These are phyloP conservation scores for Orobanche coerulescens DNA, from an alignment of 257 asterid genomes.

Conservation along the genomic window DNA sequence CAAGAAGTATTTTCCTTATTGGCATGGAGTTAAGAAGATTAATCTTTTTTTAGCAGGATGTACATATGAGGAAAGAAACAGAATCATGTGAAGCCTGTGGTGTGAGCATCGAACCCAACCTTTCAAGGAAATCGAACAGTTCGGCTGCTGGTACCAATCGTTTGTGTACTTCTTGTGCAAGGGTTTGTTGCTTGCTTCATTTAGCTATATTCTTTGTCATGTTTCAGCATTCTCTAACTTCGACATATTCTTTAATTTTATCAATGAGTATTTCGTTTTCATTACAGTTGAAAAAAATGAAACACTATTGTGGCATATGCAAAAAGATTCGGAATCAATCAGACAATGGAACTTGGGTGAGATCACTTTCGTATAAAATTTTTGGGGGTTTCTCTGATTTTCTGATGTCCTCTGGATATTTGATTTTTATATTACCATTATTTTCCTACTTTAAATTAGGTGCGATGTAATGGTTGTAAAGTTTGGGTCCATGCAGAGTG, in stretches of 20 bases:
- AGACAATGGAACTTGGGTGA: slow-evolving; percentile 89
- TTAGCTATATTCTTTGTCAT: slow-evolving; percentile 17
- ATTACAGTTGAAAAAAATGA: slow-evolving; percentile 72
- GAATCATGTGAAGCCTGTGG: slow-evolving; percentile 86
- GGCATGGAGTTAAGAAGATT: slow-evolving; percentile 3
- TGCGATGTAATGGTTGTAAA: slow-evolving; percentile 94
- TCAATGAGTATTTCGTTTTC: slow-evolving; percentile 22
- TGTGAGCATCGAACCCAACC: slow-evolving; percentile 39
- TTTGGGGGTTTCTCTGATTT: neutral
- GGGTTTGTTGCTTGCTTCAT: slow-evolving; percentile 54
- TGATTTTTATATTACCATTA: slow-evolving; percentile 18
- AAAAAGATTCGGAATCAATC: slow-evolving; percentile 78
- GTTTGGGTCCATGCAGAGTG: slow-evolving; percentile 97
- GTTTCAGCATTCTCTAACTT: slow-evolving; percentile 16
- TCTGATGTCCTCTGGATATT: slow-evolving; percentile 6
- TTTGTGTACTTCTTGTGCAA: slow-evolving; percentile 78
- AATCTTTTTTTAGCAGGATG: slow-evolving; percentile 39
- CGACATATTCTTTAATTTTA: slow-evolving; percentile 1
- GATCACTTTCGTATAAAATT: slow-evolving; percentile 23
- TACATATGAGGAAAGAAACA: slow-evolving; percentile 39
- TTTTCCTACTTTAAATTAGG: slow-evolving; percentile 32
- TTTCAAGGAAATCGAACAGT: slow-evolving; percentile 44
- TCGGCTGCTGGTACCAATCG: slow-evolving; percentile 49
- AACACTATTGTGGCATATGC: slow-evolving; percentile 92
- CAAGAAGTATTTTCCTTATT: slow-evolving; percentile 1